Base-by-base conservation (phyloP, 768 basidiomycete genomes). In the Boletus eberwhitei region DNA sequence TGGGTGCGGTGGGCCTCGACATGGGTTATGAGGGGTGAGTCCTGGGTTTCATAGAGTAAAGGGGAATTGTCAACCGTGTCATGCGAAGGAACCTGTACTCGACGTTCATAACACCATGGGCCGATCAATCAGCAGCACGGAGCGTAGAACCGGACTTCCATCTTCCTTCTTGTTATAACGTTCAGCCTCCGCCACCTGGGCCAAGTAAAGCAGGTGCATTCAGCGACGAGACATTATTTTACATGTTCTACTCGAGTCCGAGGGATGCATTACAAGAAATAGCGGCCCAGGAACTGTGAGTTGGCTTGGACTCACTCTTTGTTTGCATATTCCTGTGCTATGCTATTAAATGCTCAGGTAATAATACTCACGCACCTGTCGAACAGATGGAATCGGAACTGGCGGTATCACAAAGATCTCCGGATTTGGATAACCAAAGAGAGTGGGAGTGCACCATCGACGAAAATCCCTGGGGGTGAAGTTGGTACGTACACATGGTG, bases 161-260 rank as follows among this genome's bases (percentile, higher is more conserved):
- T 63, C 81, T 95, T 45, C 95, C 95, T 38, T 76, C 83, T 29
- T 97, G 94, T 74, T 98, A 98, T 64, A 93, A 87, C 71, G 94
- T 97, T 45, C 87, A 90, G 62, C 86, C 95, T 34, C 86, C 88
- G 36, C 85, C 93, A 43, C 88, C 90, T 36, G 89, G 89, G 5
- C 87, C 89, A 49, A 77, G 68, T 59, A 94, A 93, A 74, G 88
- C 86, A 17, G 79, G 81, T 1, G 83, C 86, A 47, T 96, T 98
- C 74, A 89, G 88, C 71, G 95, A 98, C 71, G 95, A 98, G 73
- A 97, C 95, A 16, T 75, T 98, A 26, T 97, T 98, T 74, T 96
- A 92, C 80, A 94, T 96, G 84, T 98, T 98, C 79, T 98, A 98
- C 75, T 86, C 92, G 53, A 87, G 85, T 72, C 93, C 95, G 53